Base-by-base conservation (phyloP, 2,329 filamentous ascomycete genomes). In the Paecilomyces fulvus region DNA sequence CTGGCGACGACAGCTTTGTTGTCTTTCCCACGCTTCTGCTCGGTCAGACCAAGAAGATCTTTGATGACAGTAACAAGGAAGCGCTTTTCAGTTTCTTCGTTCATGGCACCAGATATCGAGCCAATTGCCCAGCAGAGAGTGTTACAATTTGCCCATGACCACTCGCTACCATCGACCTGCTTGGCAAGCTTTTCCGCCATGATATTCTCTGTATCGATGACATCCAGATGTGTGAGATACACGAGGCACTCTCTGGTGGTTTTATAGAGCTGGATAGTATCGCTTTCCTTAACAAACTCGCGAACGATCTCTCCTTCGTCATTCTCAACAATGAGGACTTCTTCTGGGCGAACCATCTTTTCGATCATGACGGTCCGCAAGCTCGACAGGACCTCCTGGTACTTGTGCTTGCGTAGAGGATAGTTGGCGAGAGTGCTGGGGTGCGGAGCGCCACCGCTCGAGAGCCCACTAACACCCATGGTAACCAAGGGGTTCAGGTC, bases 71-170 rank as follows among this genome's bases (percentile, higher is more conserved):
- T 99, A 52, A 99, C 94, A 48, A 99, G 79, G 80, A 99, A 99
- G 10, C 94, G 85, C 79, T 99, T 99, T 75, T 99, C 94, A 0
- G 94, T 99, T 73, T 99, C 94, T 70, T 99, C 94, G 69, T 96
- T 99, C 94, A 99, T 99, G 54, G 94, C 94, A 56, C 96, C 84
- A 1, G 95, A 99, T 64, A 99, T 99, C 10, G 94, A 99, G 46
- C 94, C 94, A 65, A 99, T 99, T 30, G 94, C 94, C 94, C 94
- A 99, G 80, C 94, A 99, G 52, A 99, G 84, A 5, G 95, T 96
- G 76, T 99, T 99, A 84, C 94, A 99, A 77, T 99, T 99, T 61
- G 92, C 90, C 94, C 94, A 99, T 6, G 95, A 99, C 94, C 94
- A 99, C 75, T 99, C 95, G 1, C 83, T 82, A 21, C 91, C 91